Conservation (phyloP, 2,329 filamentous ascomycete genomes). For the Arthrobotrys entomopaga region DNA sequence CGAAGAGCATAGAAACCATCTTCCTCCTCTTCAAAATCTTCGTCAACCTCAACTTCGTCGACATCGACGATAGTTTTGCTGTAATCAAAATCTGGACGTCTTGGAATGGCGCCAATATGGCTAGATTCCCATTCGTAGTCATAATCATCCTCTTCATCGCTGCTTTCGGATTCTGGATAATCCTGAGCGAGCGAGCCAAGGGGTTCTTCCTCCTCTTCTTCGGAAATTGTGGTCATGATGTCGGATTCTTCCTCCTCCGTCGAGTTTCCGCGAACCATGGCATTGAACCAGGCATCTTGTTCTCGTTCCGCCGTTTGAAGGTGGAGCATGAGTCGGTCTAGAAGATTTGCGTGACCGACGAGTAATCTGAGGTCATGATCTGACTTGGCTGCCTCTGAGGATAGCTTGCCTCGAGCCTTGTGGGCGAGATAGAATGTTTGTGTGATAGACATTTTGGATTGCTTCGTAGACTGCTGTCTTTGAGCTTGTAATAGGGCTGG, state of each 20-base stretch:
- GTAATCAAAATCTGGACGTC: constrained; percentile 58
- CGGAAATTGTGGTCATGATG: constrained; percentile 40
- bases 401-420: constrained; percentile 95
- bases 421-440: constrained; percentile 99
- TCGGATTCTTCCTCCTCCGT: constrained; percentile 61
- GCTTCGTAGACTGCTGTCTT: constrained; percentile 44
- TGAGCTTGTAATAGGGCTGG: constrained; percentile 46
- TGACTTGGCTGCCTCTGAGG: constrained; percentile 84
- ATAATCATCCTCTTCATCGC: constrained; percentile 70
- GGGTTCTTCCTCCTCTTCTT: constrained; percentile 69
- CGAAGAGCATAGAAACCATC: constrained; percentile 58
- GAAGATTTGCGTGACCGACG: constrained; percentile 97
- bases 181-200: constrained; percentile 74
- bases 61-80: constrained; percentile 56
- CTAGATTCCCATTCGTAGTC: constrained; percentile 62
- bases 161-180: constrained; percentile 68
- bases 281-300: constrained; percentile 98
- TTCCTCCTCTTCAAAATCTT: constrained; percentile 68
- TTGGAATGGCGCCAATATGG: constrained; percentile 59
- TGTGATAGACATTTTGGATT: constrained; percentile 87
- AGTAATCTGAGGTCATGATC: constrained; percentile 96
- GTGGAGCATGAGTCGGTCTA: constrained; percentile 91
- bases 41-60: constrained; percentile 65
- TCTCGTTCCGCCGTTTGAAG: constrained; percentile 93
- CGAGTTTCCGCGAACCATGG: constrained; percentile 80